A percentile compares a stretch with the other conserved stretches of the same genome.
Evolutionary conservation across 257 asterid genomes (phyloP).

Genomic region (Rehmannia glutinosa): DNA sequence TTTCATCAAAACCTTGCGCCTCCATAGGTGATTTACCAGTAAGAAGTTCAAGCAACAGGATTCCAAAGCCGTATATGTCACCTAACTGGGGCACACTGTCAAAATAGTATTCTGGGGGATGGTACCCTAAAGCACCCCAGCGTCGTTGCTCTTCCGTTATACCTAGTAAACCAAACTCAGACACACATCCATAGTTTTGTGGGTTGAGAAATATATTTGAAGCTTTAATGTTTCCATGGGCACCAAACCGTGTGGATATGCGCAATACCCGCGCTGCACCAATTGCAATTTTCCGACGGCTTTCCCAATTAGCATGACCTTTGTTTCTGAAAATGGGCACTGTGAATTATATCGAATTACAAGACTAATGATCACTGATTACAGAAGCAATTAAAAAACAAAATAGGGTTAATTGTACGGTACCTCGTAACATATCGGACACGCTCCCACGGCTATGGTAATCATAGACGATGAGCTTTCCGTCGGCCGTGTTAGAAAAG

Average conservation of each 20-base stretch:
- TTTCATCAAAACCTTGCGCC: background rate
- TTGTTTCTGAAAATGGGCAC: too few species aligned
- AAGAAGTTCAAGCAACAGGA: constrained; percentile 2
- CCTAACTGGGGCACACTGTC: background rate
- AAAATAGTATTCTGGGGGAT: background rate
- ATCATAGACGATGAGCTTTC: constrained; percentile 17
- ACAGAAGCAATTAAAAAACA: too few species aligned
- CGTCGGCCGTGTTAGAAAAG: background rate
- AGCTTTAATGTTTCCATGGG: constrained; percentile 36
- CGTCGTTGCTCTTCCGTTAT: background rate
- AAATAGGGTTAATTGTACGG: too few species aligned
- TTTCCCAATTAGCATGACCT: constrained; percentile 20
- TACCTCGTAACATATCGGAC: constrained; percentile 26
- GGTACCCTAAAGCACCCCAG: background rate
- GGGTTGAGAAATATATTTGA: constrained; percentile 35
- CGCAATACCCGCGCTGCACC: constrained; percentile 36
- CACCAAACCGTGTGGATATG: constrained; percentile 24
- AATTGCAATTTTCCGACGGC: constrained; percentile 22
- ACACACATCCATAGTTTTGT: constrained; percentile 21
- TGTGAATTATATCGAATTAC: too few species aligned
- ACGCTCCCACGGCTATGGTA: constrained; percentile 30
- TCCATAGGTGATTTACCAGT: background rate
- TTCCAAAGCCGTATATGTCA: background rate
- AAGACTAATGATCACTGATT: background rate
- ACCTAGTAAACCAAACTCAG: constrained; percentile 36